Evolutionary conservation across 129 eudicot species (phyloP), one percentile per base, ranked within the genome.

Genomic region (Cynara cardunculus): DNA sequence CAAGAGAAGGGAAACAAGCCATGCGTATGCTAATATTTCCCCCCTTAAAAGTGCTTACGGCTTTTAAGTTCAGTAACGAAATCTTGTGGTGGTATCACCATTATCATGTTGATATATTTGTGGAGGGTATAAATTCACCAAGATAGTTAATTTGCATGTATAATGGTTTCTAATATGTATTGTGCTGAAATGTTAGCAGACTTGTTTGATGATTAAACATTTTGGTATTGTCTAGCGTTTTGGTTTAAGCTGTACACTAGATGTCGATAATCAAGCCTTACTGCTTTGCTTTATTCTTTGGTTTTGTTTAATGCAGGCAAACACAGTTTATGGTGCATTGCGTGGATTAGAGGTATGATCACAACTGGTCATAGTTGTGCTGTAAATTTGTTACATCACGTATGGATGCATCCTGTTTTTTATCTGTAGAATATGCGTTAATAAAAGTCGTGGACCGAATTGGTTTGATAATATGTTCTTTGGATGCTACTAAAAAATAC

Each of bases 281-380:
- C 24, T 56, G 32, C 64, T 13, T 41, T 37, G 56, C 5, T 25
- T 19, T 72, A 24, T 25, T 73, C 65, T 41, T 10, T 69, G 14
- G 25, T 61, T 53, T 19, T 82, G 71, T 82, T 61, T 12, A 18
- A 66, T 86, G 90, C 91, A 96, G 99, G 98, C 99, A 39, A 92
- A 91, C 76, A 79, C 99, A 72, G 90, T 96, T 68, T 96, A 89
- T 87, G 99, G 99, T 35, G 99, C 98, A 62, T 84, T 96, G 88
- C 93, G 87, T 59, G 99, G 96, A 71, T 84, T 96, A 71, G 99
- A 96, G 99, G 99, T 96, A 83, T 64, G 77, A 53, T 71, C 56
- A 28, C 79, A 75, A 21, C 13, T 41, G 69, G 24, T 34, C 44
- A 46, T 66, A 34, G 65, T 76, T 53, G 13, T 69, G 81, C 59